Base-by-base conservation (phyloP, 306 rosid genomes). In the Potentilla sterilis region DNA sequence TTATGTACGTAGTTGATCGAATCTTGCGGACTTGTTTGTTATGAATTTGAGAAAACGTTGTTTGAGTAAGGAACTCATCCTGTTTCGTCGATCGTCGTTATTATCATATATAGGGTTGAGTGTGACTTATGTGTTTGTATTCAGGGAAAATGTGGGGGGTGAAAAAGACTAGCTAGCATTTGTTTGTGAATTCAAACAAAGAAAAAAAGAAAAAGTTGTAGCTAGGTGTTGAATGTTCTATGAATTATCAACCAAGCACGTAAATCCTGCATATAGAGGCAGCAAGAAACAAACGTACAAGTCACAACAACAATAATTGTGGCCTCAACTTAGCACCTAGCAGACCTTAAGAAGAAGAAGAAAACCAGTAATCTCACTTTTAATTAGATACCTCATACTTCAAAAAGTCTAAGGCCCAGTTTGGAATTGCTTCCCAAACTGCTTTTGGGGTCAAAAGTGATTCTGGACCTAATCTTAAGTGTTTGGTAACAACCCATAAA, bases 241-340 rank as follows among this genome's bases (percentile, higher is more conserved):
- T 62, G 42, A 13, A 62, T 62, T 62, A 62, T 62, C 5, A 62
- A 62, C 67, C 67, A 13, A 62, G 67, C 42, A 34, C 42, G 42
- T 34, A 19, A n/a, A 62, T 32, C 66, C 4, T 61, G 67, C 40
- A 66, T 19, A 9, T 12, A 12, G 70, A 65, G 15, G 38, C 14
- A 19, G 28, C 32, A 65, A 65, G 70, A 65, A 64, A 65, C 70
- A 65, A 65, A 65, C 70, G 70, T 65, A 65, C 70, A 38, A 65
- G 47, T 65, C 47, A 38, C 46, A 65, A 10, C 28, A 65, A 65
- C 4, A 3, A 38, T 0, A 65, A 16, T 11, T 24, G 66, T 40
- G 66, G 28, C 38, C 40, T 13, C 4, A 57, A 21, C 22, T 6
- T 18, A 16, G 57, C 32, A 55, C 32, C 21, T 9, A 14, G 4